Evolutionary conservation across 2,329 filamentous ascomycete genomes (phyloP).

Genomic region (Fusarium mundagurra): DNA sequence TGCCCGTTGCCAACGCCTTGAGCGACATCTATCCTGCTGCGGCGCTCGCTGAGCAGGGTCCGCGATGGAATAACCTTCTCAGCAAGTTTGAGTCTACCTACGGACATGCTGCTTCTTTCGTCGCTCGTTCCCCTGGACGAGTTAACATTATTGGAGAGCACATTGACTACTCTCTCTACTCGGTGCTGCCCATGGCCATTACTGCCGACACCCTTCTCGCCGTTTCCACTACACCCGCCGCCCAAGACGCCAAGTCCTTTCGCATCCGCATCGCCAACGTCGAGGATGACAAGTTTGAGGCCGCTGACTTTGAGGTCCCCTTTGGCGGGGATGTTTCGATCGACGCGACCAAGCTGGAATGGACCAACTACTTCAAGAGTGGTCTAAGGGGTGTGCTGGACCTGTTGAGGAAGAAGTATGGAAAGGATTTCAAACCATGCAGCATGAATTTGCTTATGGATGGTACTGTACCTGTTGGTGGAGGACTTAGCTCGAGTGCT

Average conservation of each 20-base stretch:
- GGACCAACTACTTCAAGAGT: constrained; percentile 99
- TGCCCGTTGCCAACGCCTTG: constrained; percentile 80
- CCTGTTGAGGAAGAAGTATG: constrained; percentile 75
- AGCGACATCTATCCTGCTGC: constrained; percentile 85
- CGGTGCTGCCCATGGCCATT: constrained; percentile 95
- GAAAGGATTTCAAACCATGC: constrained; percentile 67
- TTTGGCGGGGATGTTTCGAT: constrained; percentile 74
- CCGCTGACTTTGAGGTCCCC: constrained; percentile 78
- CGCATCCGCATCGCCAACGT: constrained; percentile 84
- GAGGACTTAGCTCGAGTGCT: constrained; percentile 91
- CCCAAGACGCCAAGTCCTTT: constrained; percentile 63
- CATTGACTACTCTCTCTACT: constrained; percentile 98
- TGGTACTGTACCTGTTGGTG: constrained; percentile 90
- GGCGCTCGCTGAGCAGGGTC: constrained; percentile 71
- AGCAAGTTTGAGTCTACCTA: constrained; percentile 76
- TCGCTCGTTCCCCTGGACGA: constrained; percentile 89
- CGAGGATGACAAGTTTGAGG: constrained; percentile 77
- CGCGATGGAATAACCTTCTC: constrained; percentile 80
- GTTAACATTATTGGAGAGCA: constrained; percentile 99
- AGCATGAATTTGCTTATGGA: constrained; percentile 92
- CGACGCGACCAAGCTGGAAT: constrained; percentile 86
- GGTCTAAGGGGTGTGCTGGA: constrained; percentile 85
- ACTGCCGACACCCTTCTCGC: constrained; percentile 91
- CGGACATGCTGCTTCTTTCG: constrained; percentile 77
- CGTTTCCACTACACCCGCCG: constrained; percentile 66